Conservation (phyloP, 2,329 filamentous ascomycete genomes). For the Aspergillus versicolor region DNA sequence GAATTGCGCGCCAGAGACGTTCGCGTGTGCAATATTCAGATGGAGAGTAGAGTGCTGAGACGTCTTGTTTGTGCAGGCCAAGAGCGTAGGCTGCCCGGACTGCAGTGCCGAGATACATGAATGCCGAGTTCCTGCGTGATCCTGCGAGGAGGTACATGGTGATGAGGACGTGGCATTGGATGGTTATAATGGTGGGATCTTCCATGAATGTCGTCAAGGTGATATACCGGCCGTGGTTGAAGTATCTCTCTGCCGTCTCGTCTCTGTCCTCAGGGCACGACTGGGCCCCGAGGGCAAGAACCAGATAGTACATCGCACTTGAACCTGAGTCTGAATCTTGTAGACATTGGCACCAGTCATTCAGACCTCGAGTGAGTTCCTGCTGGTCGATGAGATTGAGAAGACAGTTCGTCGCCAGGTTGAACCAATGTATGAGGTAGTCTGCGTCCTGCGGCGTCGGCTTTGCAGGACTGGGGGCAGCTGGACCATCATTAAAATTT, state of each 20-base stretch:
- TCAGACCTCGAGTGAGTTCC: not conserved
- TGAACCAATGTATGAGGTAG: not conserved
- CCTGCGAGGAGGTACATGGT: not conserved
- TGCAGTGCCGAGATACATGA: not conserved
- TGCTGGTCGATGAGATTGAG: not conserved
- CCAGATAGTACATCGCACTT: not conserved
- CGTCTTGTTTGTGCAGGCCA: conserved; percentile 15
- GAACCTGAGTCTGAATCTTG: not conserved
- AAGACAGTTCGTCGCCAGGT: not conserved
- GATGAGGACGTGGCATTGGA: not conserved
- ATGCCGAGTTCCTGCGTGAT: not conserved
- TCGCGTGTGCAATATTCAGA: conserved; percentile 22
- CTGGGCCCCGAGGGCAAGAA: not conserved
- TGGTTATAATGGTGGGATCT: not conserved
- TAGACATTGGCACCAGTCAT: not conserved
- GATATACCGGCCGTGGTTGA: not conserved
- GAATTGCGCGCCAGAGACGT: conserved; percentile 17
- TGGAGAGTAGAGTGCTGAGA: not conserved
- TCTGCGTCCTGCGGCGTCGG: not conserved
- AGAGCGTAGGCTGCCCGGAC: not conserved
- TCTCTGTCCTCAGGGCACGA: not conserved
- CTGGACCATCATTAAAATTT: not conserved
- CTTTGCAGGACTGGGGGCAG: not conserved
- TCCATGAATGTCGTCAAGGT: not conserved
- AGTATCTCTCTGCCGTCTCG: not conserved